Evolutionary conservation across 164 flowering plant genomes (phyloP).

Genomic region (Sextonia rubra): DNA sequence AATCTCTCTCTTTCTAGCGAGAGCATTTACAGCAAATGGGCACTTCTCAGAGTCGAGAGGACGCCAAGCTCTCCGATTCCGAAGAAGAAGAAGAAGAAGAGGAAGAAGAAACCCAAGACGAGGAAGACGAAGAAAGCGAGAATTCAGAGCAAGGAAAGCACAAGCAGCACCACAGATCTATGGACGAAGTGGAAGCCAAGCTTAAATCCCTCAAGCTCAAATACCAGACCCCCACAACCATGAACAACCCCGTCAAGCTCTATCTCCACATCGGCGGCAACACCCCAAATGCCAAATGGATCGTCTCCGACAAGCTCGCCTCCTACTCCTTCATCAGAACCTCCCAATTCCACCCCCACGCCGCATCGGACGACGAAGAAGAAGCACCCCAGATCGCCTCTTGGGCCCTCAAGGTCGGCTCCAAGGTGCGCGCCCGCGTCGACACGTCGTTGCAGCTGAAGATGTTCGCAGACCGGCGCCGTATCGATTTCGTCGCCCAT

Average conservation of each 20-base stretch:
- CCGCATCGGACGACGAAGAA: conserved; percentile 25
- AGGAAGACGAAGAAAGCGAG: conserved; percentile 17
- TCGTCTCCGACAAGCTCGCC: conserved; percentile 60
- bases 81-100: conserved; percentile 21
- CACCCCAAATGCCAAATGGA: conserved; percentile 76
- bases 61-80: conserved; percentile 43
- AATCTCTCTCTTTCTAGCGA: no score
- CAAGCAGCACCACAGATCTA: conserved; percentile 13
- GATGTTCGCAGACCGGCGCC: conserved; percentile 49
- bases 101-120: conserved; percentile 4
- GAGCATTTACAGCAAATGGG: conserved; percentile 37
- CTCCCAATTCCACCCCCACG: not conserved
- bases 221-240: conserved; percentile 31
- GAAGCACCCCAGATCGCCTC: conserved; percentile 27
- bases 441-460: conserved; percentile 54
- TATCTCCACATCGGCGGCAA: conserved; percentile 60
- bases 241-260: conserved; percentile 54
- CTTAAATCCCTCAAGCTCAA: conserved; percentile 71
- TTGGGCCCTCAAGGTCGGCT: conserved; percentile 60
- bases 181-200: conserved; percentile 73
- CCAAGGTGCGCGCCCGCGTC: conserved; percentile 44
- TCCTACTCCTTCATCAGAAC: conserved; percentile 35
- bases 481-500: conserved; percentile 58
- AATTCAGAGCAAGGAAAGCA: not conserved
- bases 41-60: conserved; percentile 59